Percentiles rank a stretch among this genome's conserved stretches.
phyloP scores from a whole-genome alignment of 192 early-diverging fungal genomes.

The Backusella westeae region DNA sequence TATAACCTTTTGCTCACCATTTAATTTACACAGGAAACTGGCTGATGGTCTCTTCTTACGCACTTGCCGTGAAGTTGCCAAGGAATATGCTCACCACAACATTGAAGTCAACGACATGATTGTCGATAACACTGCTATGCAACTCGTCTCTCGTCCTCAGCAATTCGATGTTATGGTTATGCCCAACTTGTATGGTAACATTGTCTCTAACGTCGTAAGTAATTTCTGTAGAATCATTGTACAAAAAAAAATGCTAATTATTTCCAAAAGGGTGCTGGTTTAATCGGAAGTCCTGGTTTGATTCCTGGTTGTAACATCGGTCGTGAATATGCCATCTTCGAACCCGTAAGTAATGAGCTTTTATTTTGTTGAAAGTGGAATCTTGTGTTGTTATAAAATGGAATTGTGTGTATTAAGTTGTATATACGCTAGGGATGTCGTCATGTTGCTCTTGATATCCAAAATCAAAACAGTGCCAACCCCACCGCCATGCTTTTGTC shows the following conservation, averaged over 20 bases:
- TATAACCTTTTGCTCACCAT: not conserved
- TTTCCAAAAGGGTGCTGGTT: constrained; percentile 70
- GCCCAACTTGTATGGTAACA: constrained; percentile 99
- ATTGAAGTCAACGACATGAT: constrained; percentile 99
- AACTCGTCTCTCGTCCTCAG: constrained; percentile 93
- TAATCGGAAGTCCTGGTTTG: constrained; percentile 96
- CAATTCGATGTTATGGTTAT: constrained; percentile 99
- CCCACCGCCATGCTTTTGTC: constrained; percentile 94
- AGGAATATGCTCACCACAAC: constrained; percentile 84
- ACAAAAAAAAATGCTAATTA: not conserved
- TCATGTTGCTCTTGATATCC: constrained; percentile 96
- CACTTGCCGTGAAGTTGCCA: constrained; percentile 91
- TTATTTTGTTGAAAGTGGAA: constrained; percentile 82
- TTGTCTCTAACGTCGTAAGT: constrained; percentile 87
- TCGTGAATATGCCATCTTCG: constrained; percentile 95
- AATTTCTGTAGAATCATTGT: not conserved
- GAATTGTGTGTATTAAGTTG: constrained; percentile 89
- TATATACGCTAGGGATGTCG: constrained; percentile 84
- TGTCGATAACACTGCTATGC: constrained; percentile 99
- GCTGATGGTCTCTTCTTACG: constrained; percentile 98
- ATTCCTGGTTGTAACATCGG: constrained; percentile 99
- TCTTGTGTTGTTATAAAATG: constrained; percentile 87
- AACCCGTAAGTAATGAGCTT: constrained; percentile 66
- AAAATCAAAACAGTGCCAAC: constrained; percentile 94
- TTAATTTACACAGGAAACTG: constrained; percentile 68